Percentiles rank a stretch among this genome's conserved stretches.
These are phyloP conservation scores for Pharus latifolius DNA, from an alignment of 176 grass and related monocot species.

Conservation along the genomic window DNA sequence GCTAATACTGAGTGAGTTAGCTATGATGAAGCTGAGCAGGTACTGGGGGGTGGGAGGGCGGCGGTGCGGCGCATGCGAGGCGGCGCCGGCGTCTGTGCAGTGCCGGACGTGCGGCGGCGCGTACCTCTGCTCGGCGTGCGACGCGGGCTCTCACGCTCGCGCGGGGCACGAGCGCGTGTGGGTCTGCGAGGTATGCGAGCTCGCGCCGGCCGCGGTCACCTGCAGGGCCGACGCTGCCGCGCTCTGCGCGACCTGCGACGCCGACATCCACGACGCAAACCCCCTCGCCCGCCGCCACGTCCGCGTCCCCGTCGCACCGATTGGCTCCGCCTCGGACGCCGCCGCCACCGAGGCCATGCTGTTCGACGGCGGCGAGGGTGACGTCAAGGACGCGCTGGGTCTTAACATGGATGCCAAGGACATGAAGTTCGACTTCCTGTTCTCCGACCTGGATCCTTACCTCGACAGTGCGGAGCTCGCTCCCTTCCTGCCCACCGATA, in stretches of 20 bases:
- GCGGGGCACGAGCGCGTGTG: constrained; percentile 44
- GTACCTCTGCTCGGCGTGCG: constrained; percentile 25
- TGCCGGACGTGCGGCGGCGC: constrained; percentile 13
- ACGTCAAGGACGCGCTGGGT: background rate
- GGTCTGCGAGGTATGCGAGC: constrained; percentile 88
- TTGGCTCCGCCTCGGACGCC: background rate
- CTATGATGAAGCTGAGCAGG: constrained; percentile 8
- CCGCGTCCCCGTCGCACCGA: constrained; percentile 47
- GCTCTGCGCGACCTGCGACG: constrained; percentile 39
- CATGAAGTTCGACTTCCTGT: constrained; percentile 39
- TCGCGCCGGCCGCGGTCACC: constrained; percentile 57
- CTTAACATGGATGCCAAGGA: constrained; percentile 8
- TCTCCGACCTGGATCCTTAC: constrained; percentile 49
- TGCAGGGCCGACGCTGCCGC: constrained; percentile 79
- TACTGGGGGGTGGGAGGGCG: constrained; percentile 26
- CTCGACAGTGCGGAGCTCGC: constrained; percentile 34
- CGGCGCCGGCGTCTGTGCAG: constrained; percentile 18
- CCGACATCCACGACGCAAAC: constrained; percentile 53
- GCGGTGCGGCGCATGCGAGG: constrained; percentile 24
- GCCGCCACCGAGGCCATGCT: background rate
- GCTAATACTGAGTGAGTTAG: too few relatives aligned
- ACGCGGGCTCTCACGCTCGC: constrained; percentile 7
- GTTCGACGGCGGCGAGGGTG: background rate
- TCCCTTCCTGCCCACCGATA: constrained; percentile 28
- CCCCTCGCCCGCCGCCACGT: constrained; percentile 78